Percentiles rank a stretch among this genome's conserved stretches.
phyloP scores from a whole-genome alignment of 2,329 filamentous ascomycete genomes.

The Tolypocladium tropicale region DNA sequence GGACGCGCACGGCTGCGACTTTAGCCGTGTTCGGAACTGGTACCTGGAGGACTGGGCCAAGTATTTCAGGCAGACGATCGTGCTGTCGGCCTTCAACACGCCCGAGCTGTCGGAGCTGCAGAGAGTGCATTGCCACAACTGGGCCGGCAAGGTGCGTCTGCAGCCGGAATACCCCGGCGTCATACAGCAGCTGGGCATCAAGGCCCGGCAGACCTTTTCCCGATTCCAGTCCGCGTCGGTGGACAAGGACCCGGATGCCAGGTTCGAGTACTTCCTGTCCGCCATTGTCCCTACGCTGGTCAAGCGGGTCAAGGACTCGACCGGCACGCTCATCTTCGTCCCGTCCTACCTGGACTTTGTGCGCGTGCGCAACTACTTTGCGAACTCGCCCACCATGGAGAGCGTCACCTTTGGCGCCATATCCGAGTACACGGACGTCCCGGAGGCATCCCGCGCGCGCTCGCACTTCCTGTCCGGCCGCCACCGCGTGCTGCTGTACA shows the following conservation, averaged over 20 bases:
- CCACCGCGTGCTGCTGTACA: constrained; percentile 79
- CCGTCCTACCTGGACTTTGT: constrained; percentile 94
- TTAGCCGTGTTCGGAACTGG: constrained; percentile 80
- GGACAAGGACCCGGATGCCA: constrained; percentile 68
- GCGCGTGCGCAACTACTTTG: constrained; percentile 83
- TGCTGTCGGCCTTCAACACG: constrained; percentile 74
- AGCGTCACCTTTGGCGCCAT: constrained; percentile 60
- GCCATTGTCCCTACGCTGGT: constrained; percentile 67
- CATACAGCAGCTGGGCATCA: constrained; percentile 62
- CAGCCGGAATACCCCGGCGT: constrained; percentile 59
- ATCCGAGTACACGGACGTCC: constrained; percentile 74
- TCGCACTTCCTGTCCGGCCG: constrained; percentile 80
- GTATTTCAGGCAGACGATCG: constrained; percentile 74
- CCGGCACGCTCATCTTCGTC: constrained; percentile 76
- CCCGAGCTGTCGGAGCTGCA: constrained; percentile 79
- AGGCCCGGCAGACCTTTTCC: constrained; percentile 78
- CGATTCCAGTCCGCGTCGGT: constrained; percentile 67
- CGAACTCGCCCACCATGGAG: constrained; percentile 51
- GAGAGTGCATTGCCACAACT: constrained; percentile 67
- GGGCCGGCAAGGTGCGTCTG: constrained; percentile 67
- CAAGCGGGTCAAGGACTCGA: constrained; percentile 52
- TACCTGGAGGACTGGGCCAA: constrained; percentile 83
- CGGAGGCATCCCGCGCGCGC: constrained; percentile 72
- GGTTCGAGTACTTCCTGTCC: constrained; percentile 85
- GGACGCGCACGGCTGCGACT: constrained; percentile 86